Conservation (phyloP, 2,329 filamentous ascomycete genomes). For the Lasiodiplodia sp. region DNA sequence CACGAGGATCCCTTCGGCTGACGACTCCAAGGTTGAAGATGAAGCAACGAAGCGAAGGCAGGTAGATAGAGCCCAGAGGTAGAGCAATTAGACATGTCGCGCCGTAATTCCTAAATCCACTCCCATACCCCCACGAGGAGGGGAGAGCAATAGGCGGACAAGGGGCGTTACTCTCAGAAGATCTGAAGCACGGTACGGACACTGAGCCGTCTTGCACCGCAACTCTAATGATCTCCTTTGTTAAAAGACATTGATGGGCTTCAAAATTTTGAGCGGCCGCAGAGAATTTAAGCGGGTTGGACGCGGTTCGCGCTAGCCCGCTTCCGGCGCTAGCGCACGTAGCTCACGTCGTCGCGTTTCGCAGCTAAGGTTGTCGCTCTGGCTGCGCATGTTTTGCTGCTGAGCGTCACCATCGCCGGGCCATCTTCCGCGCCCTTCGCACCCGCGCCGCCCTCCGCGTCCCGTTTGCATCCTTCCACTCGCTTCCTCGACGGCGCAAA, state of each 20-base stretch:
- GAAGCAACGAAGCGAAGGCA: slow-evolving; percentile 70
- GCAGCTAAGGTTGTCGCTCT: slow-evolving; percentile 13
- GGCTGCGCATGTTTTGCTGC: slow-evolving; percentile 30
- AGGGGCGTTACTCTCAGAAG: slow-evolving; percentile 82
- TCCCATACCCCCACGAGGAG: slow-evolving; percentile 56
- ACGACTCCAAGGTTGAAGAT: slow-evolving; percentile 70
- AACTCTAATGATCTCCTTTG: slow-evolving; percentile 96
- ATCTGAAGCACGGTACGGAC: slow-evolving; percentile 99
- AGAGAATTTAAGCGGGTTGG: slow-evolving; percentile 22
- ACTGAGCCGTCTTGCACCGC: slow-evolving; percentile 89
- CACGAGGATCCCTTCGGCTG: slow-evolving; percentile 20
- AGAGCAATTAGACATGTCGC: slow-evolving; percentile 46
- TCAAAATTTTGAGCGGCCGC: slow-evolving; percentile 14
- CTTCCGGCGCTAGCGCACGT: slow-evolving; percentile 2
- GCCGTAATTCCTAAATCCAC: slow-evolving; percentile 50
- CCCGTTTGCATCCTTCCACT: slow-evolving; percentile 1
- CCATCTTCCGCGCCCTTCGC: slow-evolving; percentile 22
- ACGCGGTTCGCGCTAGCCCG: slow-evolving; percentile 4
- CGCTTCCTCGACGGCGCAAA: not conserved
- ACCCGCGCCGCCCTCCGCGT: slow-evolving; percentile 11
- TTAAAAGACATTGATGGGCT: slow-evolving; percentile 72
- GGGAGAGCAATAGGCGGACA: slow-evolving; percentile 58
- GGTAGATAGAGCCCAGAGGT: slow-evolving; percentile 14
- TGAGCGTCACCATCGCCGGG: slow-evolving; percentile 14
- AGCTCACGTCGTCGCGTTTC: slow-evolving; percentile 26